These are phyloP conservation scores for Fusarium chaquense DNA, from an alignment of 2,329 filamentous ascomycete genomes.

Conservation along the genomic window DNA sequence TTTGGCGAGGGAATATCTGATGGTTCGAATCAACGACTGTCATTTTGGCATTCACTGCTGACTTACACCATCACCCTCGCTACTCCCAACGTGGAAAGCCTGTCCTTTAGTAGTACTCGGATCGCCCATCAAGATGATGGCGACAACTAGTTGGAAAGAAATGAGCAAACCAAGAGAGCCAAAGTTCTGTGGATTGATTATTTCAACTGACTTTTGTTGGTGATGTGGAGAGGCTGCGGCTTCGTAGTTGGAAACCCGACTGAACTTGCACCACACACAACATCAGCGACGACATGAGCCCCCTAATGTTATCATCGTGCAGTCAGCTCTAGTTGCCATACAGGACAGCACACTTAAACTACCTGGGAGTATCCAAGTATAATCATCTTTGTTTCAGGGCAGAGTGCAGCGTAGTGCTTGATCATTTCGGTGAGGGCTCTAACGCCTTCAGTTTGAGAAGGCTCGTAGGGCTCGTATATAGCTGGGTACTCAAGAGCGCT, in stretches of 20 bases:
- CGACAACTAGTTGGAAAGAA: conserved; percentile 18
- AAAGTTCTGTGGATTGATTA: fast-evolving
- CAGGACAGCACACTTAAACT: neutral
- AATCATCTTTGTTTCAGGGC: conserved; percentile 40
- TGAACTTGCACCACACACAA: conserved; percentile 42
- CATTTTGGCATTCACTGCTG: fast-evolving
- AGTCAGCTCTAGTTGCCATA: neutral
- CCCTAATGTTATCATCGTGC: conserved; percentile 12
- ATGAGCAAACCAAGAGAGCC: neutral
- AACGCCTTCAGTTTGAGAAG: conserved; percentile 40
- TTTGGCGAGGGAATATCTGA: conserved; percentile 37
- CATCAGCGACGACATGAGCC: conserved; percentile 41
- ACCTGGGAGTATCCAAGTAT: conserved; percentile 44
- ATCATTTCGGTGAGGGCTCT: conserved; percentile 16
- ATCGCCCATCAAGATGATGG: conserved; percentile 44
- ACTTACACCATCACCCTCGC: conserved; percentile 38
- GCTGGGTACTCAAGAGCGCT: conserved; percentile 37
- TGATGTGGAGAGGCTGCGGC: conserved; percentile 14
- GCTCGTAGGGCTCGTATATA: conserved; percentile 24
- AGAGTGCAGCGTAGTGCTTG: conserved; percentile 18
- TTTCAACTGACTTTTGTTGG: conserved; percentile 24
- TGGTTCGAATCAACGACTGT: neutral
- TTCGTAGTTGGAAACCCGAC: conserved; percentile 34
- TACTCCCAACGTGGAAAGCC: conserved; percentile 36
- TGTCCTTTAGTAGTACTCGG: conserved; percentile 39